phyloP scores from a whole-genome alignment of 2,329 filamentous ascomycete genomes.

The Diplodia seriata region DNA sequence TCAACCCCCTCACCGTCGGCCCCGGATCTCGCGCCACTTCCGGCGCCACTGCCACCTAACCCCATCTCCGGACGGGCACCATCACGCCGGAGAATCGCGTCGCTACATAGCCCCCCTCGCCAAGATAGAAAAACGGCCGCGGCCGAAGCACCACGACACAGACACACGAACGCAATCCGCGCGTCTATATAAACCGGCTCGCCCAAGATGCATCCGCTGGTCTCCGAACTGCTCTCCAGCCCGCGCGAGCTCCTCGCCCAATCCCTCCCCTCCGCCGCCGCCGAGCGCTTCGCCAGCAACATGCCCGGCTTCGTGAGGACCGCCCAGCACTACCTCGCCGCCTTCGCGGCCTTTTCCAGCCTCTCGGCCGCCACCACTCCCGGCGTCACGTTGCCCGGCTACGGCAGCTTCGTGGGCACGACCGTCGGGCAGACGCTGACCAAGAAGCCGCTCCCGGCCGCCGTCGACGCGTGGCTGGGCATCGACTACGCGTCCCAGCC shows the following conservation, averaged over 20 bases:
- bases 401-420: conserved; percentile 52
- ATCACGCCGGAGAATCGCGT: conserved; percentile 1
- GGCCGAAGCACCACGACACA: conserved; percentile 16
- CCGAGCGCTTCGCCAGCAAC: not conserved
- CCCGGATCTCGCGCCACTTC: conserved; percentile 16
- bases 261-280: not conserved
- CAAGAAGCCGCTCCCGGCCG: conserved; percentile 42
- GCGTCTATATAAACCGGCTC: conserved; percentile 6
- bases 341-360: conserved; percentile 13
- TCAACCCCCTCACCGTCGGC: not conserved
- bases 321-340: conserved; percentile 9
- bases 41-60: conserved; percentile 8
- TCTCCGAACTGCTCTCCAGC: not conserved
- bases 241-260: not conserved
- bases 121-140: not conserved
- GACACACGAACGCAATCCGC: not conserved
- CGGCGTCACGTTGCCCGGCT: conserved; percentile 46
- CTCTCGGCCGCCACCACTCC: conserved; percentile 8
- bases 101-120: no score
- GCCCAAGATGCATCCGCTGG: not conserved
- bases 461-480: conserved; percentile 58
- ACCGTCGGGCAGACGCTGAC: conserved; percentile 47
- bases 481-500: conserved; percentile 56
- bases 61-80: not conserved
- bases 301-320: conserved; percentile 11